Evolutionary conservation across 192 early-diverging fungal species (phyloP).

Genomic region (Helicostylum pulchrum): DNA sequence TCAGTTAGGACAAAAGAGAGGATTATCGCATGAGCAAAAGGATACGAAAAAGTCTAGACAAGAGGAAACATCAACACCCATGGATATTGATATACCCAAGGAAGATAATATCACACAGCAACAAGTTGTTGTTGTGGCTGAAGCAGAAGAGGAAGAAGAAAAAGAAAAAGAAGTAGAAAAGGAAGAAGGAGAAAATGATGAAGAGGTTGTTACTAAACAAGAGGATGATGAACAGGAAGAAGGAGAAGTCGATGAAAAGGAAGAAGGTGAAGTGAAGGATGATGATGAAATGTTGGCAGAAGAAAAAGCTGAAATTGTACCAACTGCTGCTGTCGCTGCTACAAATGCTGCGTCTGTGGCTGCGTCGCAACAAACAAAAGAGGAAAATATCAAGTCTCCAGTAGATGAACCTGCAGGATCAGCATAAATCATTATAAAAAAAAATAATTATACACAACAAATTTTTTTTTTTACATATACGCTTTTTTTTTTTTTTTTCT

Average conservation of each 20-base stretch:
- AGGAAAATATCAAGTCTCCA: not conserved
- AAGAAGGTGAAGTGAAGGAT: conserved; percentile 14
- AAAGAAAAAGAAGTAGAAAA: not conserved
- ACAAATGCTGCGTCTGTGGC: conserved; percentile 9
- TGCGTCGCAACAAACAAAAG: not conserved
- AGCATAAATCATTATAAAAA: conserved; percentile 12
- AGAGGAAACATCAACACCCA: not conserved
- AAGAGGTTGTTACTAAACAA: not conserved
- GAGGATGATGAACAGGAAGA: conserved; percentile 7
- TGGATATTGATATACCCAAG: not conserved
- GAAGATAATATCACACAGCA: not conserved
- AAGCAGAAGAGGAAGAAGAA: not conserved
- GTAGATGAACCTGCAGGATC: conserved; percentile 17
- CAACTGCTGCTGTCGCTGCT: conserved; percentile 12
- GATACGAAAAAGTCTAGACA: conserved; percentile 7
- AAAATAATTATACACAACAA: conserved; percentile 5
- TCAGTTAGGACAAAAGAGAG: conserved; percentile 22
- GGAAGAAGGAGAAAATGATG: conserved; percentile 2
- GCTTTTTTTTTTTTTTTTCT: not conserved
- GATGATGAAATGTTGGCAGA: not conserved
- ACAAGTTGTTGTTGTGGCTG: not conserved
- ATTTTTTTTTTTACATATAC: not conserved
- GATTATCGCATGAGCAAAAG: conserved; percentile 3
- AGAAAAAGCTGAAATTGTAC: no score
- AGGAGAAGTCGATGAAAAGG: conserved; percentile 7